phyloP scores from a whole-genome alignment of 768 basidiomycete genomes.

The Tricholoma bakamatsutake region DNA sequence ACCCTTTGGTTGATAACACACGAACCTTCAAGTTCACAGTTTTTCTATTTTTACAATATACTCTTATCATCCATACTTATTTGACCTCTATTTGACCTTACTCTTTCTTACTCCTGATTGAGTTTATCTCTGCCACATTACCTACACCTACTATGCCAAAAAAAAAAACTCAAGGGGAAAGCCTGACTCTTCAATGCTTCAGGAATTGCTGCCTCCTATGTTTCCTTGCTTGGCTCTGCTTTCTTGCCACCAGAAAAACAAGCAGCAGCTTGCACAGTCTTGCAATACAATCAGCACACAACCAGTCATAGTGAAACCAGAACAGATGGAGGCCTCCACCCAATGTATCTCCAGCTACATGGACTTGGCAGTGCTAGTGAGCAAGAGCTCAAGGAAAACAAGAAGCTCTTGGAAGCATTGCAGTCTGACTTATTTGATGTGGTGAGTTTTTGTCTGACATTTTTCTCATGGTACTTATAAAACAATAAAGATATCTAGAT shows the following conservation, averaged over 20 bases:
- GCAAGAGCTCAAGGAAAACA: no score
- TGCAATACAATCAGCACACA: not conserved
- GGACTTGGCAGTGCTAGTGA: not conserved
- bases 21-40: not conserved
- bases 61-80: no score
- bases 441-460: slow-evolving; percentile 1
- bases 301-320: not conserved
- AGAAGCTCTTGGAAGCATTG: not conserved
- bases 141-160: no score
- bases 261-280: slow-evolving; percentile 1
- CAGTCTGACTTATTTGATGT: slow-evolving; percentile 2
- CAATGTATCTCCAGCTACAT: not conserved
- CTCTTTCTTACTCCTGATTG: no score
- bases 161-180: no score
- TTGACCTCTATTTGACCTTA: no score
- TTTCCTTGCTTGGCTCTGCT: no score
- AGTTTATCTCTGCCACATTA: not conserved
- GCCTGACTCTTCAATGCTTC: no score
- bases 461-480: not conserved
- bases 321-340: slow-evolving; percentile 4
- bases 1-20: not conserved
- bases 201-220: no score
- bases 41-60: no score
- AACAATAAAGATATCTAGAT: no score
- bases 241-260: not conserved